These are phyloP conservation scores for Sesbania bispinosa DNA, from an alignment of 306 rosid species.

Conservation along the genomic window DNA sequence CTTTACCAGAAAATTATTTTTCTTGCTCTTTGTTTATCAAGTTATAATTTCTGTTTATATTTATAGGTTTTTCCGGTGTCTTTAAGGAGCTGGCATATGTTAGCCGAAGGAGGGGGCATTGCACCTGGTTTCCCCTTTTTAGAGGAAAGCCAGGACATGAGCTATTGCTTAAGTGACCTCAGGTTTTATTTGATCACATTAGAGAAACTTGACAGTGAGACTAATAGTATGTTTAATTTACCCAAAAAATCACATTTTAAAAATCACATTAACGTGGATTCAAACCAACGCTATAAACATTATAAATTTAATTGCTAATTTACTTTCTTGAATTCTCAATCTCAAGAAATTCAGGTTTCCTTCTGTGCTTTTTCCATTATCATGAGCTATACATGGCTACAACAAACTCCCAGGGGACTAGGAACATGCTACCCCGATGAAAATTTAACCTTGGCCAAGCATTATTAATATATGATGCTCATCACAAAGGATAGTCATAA, in stretches of 20 bases:
- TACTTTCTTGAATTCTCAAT: not conserved
- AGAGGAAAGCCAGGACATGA: not conserved
- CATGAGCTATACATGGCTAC: not conserved
- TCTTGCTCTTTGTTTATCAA: not conserved
- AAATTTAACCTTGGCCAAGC: not conserved
- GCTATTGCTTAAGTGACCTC: not conserved
- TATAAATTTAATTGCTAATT: not conserved
- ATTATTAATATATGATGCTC: not conserved
- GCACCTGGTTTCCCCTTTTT: not conserved
- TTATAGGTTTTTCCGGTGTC: not conserved
- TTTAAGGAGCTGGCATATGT: not conserved
- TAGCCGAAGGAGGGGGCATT: not conserved
- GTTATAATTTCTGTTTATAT: not conserved
- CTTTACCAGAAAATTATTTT: not conserved
- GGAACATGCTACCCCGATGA: not conserved
- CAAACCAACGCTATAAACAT: too few species aligned
- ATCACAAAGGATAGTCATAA: not conserved
- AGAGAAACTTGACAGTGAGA: not conserved
- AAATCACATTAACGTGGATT: too few species aligned
- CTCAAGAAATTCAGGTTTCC: not conserved
- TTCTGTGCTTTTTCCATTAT: not conserved
- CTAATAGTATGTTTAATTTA: too few species aligned
- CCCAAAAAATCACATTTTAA: too few species aligned
- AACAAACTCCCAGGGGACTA: not conserved
- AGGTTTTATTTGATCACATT: slow-evolving; percentile 15